Evolutionary conservation across 768 basidiomycete species (phyloP).

Genomic region (Amanita jacksonii): DNA sequence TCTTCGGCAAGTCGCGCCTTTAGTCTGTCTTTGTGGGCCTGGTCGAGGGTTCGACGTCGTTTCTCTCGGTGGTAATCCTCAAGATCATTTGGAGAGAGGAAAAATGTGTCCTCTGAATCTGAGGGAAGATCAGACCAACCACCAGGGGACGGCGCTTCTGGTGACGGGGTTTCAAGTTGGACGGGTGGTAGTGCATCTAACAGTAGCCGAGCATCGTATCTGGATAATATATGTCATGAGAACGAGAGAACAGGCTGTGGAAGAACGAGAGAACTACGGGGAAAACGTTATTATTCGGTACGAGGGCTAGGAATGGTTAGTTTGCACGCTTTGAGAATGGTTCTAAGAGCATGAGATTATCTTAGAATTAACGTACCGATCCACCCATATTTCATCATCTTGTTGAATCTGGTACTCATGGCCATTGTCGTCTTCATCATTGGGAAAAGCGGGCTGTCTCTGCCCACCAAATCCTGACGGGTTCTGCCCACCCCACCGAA

Average conservation of each 20-base stretch:
- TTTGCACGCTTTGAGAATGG: not conserved
- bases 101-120: constrained; percentile 80
- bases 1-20: constrained; percentile 42
- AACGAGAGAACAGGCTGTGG: constrained; percentile 13
- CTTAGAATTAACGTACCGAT: constrained; percentile 58
- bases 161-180: constrained; percentile 5
- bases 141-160: constrained; percentile 32
- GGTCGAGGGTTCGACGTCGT: constrained; percentile 51
- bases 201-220: constrained; percentile 76
- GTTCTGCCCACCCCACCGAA: constrained; percentile 19
- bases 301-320: constrained; percentile 2
- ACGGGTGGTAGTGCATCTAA: constrained; percentile 38
- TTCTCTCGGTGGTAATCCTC: constrained; percentile 63
- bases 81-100: constrained; percentile 56
- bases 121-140: constrained; percentile 86
- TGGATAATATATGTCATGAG: constrained; percentile 24
- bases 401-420: constrained; percentile 8
- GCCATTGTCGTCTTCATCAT: constrained; percentile 17
- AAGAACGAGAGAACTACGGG: constrained; percentile 13
- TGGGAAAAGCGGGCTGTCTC: constrained; percentile 9
- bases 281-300: constrained; percentile 16
- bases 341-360: constrained; percentile 2
- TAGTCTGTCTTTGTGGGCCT: constrained; percentile 55
- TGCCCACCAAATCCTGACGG: not conserved
- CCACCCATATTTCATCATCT: constrained; percentile 51